Evolutionary conservation across 202 grass and related monocot genomes (phyloP), one percentile per base, ranked within the genome.

Genomic region (Schoenoplectus tabernaemontani): DNA sequence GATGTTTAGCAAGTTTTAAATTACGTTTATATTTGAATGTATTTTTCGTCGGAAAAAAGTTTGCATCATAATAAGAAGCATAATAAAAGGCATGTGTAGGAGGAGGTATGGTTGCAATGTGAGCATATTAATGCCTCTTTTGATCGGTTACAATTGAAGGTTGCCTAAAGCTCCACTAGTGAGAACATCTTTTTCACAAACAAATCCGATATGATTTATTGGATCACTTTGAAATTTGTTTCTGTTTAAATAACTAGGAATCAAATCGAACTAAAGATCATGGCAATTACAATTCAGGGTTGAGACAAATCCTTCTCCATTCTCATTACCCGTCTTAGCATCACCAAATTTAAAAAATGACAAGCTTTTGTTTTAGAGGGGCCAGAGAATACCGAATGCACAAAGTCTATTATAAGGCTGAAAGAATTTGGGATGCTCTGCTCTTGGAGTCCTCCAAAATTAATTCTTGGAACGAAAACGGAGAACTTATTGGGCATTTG

Each of bases 81-180:
- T 28, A 28, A 28, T 28, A 28, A 28, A 28, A 28, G 28, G 50
- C n/a, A 42, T 69, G n/a, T 43, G 33, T 17, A 61, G 24, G 68
- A 85, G 63, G 63, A 50, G 22, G 57, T 64, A 65, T 13, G 56
- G 75, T 76, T 50, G 64, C 26, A 59, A 50, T 60, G 64, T 76
- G 88, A 84, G 78, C 72, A 84, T 89, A 82, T 71, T 82, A 64
- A 9, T 50, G 16, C 34, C 44, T 73, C 57, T 58, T 82, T 70
- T 78, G 73, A 78, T 82, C 83, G 54, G 78, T 82, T 85, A 69
- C 82, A 63, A 84, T 78, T 75, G 83, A 82, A 73, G 71, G 78
- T 82, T 60, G 82, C 83, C 70, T 88, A 85, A 88, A 77, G 83
- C 72, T 85, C 83, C 87, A 88, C 82, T 82, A 73, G 12, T 46